Evolutionary conservation across 208 protist genomes (phyloP).

Genomic region (Crithidia thermophila): DNA sequence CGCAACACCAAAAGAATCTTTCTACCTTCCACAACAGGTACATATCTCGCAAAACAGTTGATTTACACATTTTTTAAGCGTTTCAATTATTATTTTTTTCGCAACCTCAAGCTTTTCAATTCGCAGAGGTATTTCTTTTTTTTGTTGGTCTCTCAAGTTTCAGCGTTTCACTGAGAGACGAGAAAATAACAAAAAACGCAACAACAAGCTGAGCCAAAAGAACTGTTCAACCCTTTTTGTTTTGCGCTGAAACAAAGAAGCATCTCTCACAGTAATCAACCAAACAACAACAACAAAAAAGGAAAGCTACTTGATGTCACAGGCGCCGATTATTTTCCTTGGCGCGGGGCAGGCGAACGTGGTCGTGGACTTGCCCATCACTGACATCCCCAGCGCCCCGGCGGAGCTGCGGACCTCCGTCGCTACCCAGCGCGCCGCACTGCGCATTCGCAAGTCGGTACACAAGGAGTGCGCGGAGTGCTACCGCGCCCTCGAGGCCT

Average conservation of each 20-base stretch:
- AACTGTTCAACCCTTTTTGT: too few species aligned
- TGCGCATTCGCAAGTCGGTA: constrained; percentile 24
- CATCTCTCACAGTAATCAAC: background rate
- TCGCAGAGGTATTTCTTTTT: too few species aligned
- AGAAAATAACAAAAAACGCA: too few species aligned
- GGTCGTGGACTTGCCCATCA: constrained; percentile 30
- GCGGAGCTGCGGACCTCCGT: background rate
- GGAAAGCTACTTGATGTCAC: background rate
- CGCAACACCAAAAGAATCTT: too few species aligned
- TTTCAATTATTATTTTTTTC: too few species aligned
- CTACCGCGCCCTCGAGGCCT: constrained; percentile 27
- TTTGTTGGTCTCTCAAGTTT: too few species aligned
- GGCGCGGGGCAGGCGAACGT: constrained; percentile 35
- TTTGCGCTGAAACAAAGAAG: background rate
- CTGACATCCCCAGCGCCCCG: background rate
- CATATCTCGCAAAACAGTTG: too few species aligned
- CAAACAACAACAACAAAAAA: background rate
- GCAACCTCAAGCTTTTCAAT: too few species aligned
- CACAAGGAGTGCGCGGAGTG: constrained; percentile 38
- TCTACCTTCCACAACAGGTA: too few species aligned
- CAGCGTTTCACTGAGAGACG: too few species aligned
- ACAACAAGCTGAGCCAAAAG: too few species aligned
- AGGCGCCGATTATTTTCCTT: constrained; percentile 18
- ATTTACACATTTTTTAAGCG: too few species aligned
- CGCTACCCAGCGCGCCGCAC: constrained; percentile 14